A percentile compares a stretch with the other conserved stretches of the same genome.
Evolutionary conservation across 371 early-diverging fungal genomes (phyloP).

Genomic region (Syncephalastrum sp.): DNA sequence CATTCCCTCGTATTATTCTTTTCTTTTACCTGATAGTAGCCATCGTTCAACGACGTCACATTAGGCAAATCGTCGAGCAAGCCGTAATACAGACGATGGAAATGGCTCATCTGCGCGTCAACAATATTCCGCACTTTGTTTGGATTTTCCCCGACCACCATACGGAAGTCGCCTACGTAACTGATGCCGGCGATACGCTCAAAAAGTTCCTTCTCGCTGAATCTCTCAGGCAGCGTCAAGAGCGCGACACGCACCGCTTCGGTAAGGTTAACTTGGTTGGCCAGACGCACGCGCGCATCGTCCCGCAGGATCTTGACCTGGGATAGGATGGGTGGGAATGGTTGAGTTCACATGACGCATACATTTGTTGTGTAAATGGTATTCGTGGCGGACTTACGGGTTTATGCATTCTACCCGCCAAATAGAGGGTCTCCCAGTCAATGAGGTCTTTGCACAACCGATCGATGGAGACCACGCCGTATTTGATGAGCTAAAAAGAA

Average conservation of each 20-base stretch:
- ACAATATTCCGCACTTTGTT: constrained; percentile 94
- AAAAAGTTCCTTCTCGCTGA: constrained; percentile 84
- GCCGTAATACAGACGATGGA: constrained; percentile 78
- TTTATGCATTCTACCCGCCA: constrained; percentile 97
- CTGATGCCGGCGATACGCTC: constrained; percentile 84
- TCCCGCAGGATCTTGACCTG: constrained; percentile 81
- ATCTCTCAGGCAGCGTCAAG: constrained; percentile 78
- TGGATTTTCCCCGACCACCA: constrained; percentile 92
- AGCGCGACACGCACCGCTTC: constrained; percentile 86
- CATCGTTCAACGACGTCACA: constrained; percentile 62
- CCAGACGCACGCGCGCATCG: constrained; percentile 83
- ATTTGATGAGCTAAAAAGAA: constrained; percentile 72
- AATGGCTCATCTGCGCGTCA: constrained; percentile 70
- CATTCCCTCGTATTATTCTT: background rate
- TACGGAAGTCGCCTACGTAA: constrained; percentile 92
- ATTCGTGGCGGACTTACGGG: constrained; percentile 60
- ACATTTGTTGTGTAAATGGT: background rate
- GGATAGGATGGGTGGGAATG: background rate
- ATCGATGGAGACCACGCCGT: constrained; percentile 95
- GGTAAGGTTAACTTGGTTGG: constrained; percentile 84
- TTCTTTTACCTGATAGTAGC: constrained; percentile 43
- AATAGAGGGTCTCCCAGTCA: constrained; percentile 93
- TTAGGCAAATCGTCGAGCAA: constrained; percentile 80
- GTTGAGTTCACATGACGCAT: background rate
- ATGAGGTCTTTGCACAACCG: constrained; percentile 80